These are phyloP conservation scores for Chalciporus sp. DNA, from an alignment of 1,284 basidiomycete genomes.

Conservation along the genomic window DNA sequence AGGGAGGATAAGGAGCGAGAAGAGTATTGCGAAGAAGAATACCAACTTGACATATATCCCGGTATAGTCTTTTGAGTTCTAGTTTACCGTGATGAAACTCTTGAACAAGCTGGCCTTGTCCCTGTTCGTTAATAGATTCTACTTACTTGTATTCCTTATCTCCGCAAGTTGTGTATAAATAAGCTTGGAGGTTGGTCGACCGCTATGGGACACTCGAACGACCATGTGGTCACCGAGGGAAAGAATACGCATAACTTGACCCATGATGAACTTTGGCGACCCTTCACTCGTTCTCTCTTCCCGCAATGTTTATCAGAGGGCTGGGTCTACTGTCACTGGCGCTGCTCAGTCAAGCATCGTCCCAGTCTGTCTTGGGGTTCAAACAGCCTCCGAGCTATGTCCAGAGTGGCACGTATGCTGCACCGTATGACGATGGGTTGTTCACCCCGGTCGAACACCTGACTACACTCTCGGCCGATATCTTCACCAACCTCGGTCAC, in stretches of 20 bases:
- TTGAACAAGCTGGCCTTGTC: not conserved
- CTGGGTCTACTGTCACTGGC: constrained; percentile 20
- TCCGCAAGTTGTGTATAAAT: not conserved
- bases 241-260: not conserved
- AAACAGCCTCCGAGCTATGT: not conserved
- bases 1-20: constrained; percentile 59
- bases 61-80: constrained; percentile 29
- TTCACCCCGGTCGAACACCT: constrained; percentile 36
- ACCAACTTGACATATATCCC: constrained; percentile 60
- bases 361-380: constrained; percentile 21
- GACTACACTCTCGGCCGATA: constrained; percentile 41
- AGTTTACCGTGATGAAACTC: not conserved
- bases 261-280: too few relatives aligned
- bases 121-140: too few relatives aligned
- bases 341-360: constrained; percentile 15
- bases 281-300: not conserved
- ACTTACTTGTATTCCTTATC: not conserved
- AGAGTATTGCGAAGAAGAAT: constrained; percentile 56
- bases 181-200: too few relatives aligned
- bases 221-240: not conserved
- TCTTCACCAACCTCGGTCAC: constrained; percentile 52
- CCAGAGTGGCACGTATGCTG: constrained; percentile 7
- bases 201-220: not conserved
- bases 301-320: constrained; percentile 14
- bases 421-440: constrained; percentile 28